A percentile compares a stretch with the other conserved stretches of the same genome.
Conservation (phyloP, 208 protist genomes). For the Trypanosoma melophagium region DNA sequence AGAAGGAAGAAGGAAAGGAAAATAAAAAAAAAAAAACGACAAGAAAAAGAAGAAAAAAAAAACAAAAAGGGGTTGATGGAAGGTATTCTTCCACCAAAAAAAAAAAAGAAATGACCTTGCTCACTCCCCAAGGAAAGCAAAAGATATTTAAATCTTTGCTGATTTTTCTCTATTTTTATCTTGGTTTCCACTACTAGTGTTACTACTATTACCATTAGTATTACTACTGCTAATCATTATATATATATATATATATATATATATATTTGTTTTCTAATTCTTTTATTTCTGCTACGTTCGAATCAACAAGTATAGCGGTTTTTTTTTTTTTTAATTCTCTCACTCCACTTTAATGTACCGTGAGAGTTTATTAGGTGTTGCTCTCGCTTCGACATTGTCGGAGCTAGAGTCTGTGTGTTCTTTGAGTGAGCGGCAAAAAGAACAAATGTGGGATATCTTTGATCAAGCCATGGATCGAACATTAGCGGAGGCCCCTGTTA, state of each 20-base stretch:
- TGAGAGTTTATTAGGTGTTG: slow-evolving; percentile 61
- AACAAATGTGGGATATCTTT: slow-evolving; percentile 79
- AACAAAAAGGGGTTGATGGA: not conserved
- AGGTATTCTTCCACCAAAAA: no score
- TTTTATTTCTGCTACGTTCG: not conserved
- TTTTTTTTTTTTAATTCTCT: slow-evolving; percentile 8
- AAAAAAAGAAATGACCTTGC: not conserved
- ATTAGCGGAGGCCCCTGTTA: slow-evolving; percentile 58
- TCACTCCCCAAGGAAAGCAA: not conserved
- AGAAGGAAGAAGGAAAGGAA: not conserved
- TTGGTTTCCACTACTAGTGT: not conserved
- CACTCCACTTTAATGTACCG: slow-evolving; percentile 58
- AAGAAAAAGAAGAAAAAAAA: not conserved
- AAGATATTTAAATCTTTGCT: not conserved
- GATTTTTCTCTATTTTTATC: not conserved
- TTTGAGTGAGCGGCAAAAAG: slow-evolving; percentile 61
- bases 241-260: no score
- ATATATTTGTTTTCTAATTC: no score
- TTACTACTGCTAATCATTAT: slow-evolving; percentile 10
- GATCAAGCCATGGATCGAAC: slow-evolving; percentile 68
- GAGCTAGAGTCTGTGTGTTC: slow-evolving; percentile 48
- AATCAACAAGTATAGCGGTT: not conserved
- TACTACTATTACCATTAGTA: slow-evolving; percentile 11
- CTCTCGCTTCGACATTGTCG: slow-evolving; percentile 63
- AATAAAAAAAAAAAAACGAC: slow-evolving; percentile 1